Conservation (phyloP, 2,329 filamentous ascomycete species). For the Talaromyces sp. region DNA sequence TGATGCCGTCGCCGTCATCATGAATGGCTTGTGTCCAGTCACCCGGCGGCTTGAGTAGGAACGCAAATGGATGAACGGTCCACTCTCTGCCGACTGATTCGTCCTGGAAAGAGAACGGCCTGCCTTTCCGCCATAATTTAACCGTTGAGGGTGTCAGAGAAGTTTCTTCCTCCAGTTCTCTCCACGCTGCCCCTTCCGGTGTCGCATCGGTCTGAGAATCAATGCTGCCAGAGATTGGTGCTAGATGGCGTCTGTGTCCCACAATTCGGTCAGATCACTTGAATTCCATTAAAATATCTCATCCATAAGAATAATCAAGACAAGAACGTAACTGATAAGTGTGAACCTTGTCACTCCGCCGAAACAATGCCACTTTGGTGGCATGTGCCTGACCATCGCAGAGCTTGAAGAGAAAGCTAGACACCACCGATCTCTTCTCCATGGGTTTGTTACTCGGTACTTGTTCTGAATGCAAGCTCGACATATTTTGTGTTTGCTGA, state of each 20-base stretch:
- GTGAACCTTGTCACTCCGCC: constrained; percentile 53
- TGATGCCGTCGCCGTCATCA: constrained; percentile 46
- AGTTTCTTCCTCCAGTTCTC: constrained; percentile 61
- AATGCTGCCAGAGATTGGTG: constrained; percentile 59
- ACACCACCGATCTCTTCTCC: constrained; percentile 36
- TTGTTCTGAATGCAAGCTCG: no score
- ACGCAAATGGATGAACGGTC: constrained; percentile 61
- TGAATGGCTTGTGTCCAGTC: constrained; percentile 15
- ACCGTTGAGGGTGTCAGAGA: constrained; percentile 46
- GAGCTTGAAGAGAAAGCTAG: constrained; percentile 39
- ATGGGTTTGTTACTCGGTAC: constrained; percentile 13
- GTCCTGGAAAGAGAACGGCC: constrained; percentile 55
- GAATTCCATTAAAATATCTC: background rate
- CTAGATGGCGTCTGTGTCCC: constrained; percentile 49
- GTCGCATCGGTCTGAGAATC: constrained; percentile 46
- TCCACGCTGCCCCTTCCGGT: constrained; percentile 55
- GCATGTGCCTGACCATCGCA: constrained; percentile 14
- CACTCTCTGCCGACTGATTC: constrained; percentile 51
- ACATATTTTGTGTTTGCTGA: background rate
- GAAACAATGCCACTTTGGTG: constrained; percentile 56
- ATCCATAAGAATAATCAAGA: constrained; percentile 1
- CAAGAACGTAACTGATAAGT: constrained; percentile 52
- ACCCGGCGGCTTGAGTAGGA: constrained; percentile 35
- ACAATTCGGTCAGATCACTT: background rate
- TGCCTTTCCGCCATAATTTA: constrained; percentile 52